Percentiles rank a stretch among this genome's conserved stretches.
These are phyloP conservation scores for Nakaseomyces nivariensis DNA, from an alignment of 1,139 yeast species.

Conservation along the genomic window DNA sequence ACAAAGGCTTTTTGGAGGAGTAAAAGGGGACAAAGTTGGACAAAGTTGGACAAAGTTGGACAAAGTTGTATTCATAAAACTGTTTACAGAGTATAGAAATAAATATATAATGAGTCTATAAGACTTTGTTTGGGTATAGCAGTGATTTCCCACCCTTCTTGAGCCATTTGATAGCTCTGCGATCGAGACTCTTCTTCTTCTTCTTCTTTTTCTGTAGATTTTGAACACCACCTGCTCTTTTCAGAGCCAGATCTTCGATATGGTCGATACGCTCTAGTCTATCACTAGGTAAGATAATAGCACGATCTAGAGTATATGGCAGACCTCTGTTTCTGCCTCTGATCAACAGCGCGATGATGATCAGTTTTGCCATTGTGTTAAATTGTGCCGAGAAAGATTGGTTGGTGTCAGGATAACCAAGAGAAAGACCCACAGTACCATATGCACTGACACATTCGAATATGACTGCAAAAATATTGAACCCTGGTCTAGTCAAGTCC, in stretches of 20 bases:
- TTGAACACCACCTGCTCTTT: neutral
- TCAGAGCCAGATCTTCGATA: slow-evolving; percentile 41
- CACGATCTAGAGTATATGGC: slow-evolving; percentile 89
- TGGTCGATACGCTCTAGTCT: slow-evolving; percentile 59
- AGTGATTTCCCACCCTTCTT: slow-evolving; percentile 1
- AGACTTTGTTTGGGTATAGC: slow-evolving; percentile 2
- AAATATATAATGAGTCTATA: neutral
- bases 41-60: neutral
- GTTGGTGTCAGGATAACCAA: slow-evolving; percentile 63
- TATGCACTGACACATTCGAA: slow-evolving; percentile 92
- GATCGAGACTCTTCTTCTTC: slow-evolving; percentile 8
- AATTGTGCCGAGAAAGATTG: slow-evolving; percentile 71
- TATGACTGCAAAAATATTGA: slow-evolving; percentile 60
- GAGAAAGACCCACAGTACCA: slow-evolving; percentile 87
- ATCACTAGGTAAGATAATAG: slow-evolving; percentile 76
- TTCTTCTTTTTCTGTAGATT: slow-evolving; percentile 4
- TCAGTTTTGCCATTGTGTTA: slow-evolving; percentile 63
- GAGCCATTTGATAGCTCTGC: slow-evolving; percentile 4
- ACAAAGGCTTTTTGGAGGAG: neutral
- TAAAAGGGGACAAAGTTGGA: neutral
- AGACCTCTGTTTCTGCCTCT: slow-evolving; percentile 96
- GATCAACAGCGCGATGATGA: slow-evolving; percentile 79
- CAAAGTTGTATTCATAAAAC: too few species aligned
- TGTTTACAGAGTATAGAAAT: too few species aligned
- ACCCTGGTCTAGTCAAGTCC: slow-evolving; percentile 37